Evolutionary conservation across 2,329 filamentous ascomycete genomes (phyloP), one percentile per base, ranked within the genome.

Genomic region (Pseudonectria buxi): DNA sequence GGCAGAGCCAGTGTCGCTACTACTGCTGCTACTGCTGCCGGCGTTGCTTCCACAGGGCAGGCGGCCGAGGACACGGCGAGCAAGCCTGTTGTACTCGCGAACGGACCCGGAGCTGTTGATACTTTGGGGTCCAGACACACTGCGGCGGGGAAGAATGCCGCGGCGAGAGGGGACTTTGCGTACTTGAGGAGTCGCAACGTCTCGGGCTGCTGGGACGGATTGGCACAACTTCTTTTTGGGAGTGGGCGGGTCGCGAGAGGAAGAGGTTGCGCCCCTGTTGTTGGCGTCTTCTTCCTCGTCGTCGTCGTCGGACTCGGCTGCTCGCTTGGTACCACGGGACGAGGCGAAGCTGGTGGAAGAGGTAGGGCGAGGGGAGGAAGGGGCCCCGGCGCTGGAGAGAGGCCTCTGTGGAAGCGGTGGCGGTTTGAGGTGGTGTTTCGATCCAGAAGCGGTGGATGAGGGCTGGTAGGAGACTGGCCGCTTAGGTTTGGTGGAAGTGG

Each of bases 201-300:
- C 58, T 10, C 64, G 58, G n/a, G 66, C 65, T 36, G 67, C 58
- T 22, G 18, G 18, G 9, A 22, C 18, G 7, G 64, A 69, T 57
- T 72, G 71, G 36, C 74, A 69, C 32, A 76, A 58, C 54, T 74
- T 75, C 62, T 74, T 74, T 44, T 57, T 59, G 11, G 57, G 56
- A 10, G 55, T 54, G 7, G 43, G 47, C 10, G 48, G 47, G n/a
- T 49, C 47, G 26, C 40, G 32, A 24, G 28, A 24, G 14, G n/a
- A 27, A 14, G 18, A 22, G 18, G 18, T 9, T 9, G 18, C 18
- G 18, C 18, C 18, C 9, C 32, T 28, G 14, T 36, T 29, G 27
- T 37, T 24, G 26, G 12, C 28, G 5, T 35, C 40, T 25, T 40
- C 43, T 2, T 43, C 38, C 4, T 55, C 47, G 30, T 55, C 44